Base-by-base conservation (phyloP, 2,329 filamentous ascomycete species). In the Fusarium sp. region DNA sequence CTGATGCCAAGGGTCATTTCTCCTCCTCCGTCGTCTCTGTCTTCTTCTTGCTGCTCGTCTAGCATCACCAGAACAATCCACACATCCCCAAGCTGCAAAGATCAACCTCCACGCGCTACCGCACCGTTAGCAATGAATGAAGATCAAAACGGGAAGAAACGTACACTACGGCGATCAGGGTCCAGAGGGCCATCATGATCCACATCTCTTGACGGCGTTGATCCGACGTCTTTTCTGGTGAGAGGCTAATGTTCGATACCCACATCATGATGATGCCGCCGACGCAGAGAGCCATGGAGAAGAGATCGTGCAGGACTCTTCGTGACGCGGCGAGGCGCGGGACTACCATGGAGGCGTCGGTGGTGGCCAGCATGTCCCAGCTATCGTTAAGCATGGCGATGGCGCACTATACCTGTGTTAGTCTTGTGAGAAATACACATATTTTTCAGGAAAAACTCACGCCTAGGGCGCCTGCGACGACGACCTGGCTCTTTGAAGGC, bases 311-410 rank as follows among this genome's bases (percentile, higher is more conserved):
- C 8, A 82, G 65, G 7, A 81, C 69, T 40, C 72, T 75, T n/a
- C 80, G 76, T 4, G 78, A 77, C 3, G 80, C 73, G 20, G 77
- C 69, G 29, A 81, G 65, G 31, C 78, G 72, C 18, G 73, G 67
- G 16, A 82, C 79, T 9, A 77, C 76, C 14, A 77, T 65, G 9
- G 77, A 66, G 9, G 74, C 69, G 29, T 82, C 79, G 7, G 77
- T 73, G 16, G 80, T 70, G 5, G 81, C 79, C 56, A 80, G 64
- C 50, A 80, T 77, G 45, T 83, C 81, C 81, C 82, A 83, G 75
- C 81, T 83, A 56, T 84, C 82, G 62, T 82, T 82, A 71, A 84
- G 78, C 65, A 83, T 75, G 27, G 82, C 79, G 18, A 82, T 75
- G 58, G 75, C 73, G 29, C 76, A 76, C 81, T 83, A 13, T 8